Evolutionary conservation across 2,329 filamentous ascomycete genomes (phyloP).

Genomic region (Apiospora hydei): DNA sequence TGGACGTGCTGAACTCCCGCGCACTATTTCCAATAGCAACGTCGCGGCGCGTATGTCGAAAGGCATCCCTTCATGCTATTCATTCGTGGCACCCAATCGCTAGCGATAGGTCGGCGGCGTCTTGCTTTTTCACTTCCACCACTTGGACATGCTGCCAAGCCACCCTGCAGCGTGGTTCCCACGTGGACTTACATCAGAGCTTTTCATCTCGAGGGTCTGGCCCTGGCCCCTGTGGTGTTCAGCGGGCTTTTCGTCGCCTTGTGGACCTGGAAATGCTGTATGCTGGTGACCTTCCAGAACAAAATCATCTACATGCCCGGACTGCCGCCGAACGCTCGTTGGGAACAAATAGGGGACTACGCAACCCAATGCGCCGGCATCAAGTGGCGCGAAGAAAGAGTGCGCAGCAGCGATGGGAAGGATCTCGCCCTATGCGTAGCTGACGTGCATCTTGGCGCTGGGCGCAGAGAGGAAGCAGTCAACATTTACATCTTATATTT

Average conservation of each 20-base stretch:
- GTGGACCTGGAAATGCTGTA: slow-evolving; percentile 72
- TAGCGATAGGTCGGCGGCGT: slow-evolving; percentile 10
- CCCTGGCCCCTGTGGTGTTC: slow-evolving; percentile 74
- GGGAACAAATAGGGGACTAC: slow-evolving; percentile 73
- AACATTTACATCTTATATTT: slow-evolving; percentile 64
- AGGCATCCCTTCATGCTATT: not conserved
- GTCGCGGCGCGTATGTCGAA: not conserved
- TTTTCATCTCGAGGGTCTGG: slow-evolving; percentile 49
- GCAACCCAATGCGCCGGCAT: slow-evolving; percentile 64
- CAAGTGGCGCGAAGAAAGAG: slow-evolving; percentile 70
- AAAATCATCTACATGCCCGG: slow-evolving; percentile 85
- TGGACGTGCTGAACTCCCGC: not conserved
- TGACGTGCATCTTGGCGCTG: slow-evolving; percentile 43
- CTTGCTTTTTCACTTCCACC: slow-evolving; percentile 15
- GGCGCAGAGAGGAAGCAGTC: slow-evolving; percentile 23
- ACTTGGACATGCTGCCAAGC: slow-evolving; percentile 28
- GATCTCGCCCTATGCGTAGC: slow-evolving; percentile 67
- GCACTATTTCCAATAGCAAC: not conserved
- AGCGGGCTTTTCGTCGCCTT: slow-evolving; percentile 68
- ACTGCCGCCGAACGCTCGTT: slow-evolving; percentile 73
- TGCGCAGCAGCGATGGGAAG: slow-evolving; percentile 69
- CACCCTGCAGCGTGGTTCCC: slow-evolving; percentile 30
- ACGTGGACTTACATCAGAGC: slow-evolving; percentile 34
- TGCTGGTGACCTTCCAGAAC: slow-evolving; percentile 81
- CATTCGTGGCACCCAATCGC: slow-evolving; percentile 8